A percentile compares a stretch with the other conserved stretches of the same genome.
Conservation (phyloP, 441 rosid species). For the Pelargonium cotyledonis region DNA sequence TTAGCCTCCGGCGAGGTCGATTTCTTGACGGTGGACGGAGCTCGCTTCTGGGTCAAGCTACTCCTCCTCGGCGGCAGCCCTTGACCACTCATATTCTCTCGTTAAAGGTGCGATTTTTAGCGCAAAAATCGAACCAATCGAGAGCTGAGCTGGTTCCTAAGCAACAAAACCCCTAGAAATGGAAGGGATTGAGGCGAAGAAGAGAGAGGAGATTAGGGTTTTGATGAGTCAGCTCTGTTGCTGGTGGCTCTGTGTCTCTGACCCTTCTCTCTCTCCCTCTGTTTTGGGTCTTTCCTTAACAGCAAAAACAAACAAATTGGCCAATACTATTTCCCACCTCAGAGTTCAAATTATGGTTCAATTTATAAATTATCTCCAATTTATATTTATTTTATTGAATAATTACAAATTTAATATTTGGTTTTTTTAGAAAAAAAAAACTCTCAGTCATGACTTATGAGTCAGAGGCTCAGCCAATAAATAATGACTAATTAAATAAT, state of each 20-base stretch:
- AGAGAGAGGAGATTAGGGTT: background rate
- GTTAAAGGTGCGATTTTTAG: background rate
- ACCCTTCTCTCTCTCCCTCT: background rate
- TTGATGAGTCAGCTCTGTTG: background rate
- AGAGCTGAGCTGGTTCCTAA: background rate
- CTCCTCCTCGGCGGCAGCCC: slow-evolving; percentile 38
- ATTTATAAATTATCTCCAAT: background rate
- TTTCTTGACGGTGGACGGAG: slow-evolving; percentile 43
- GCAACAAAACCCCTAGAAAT: background rate
- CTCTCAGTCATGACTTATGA: too few relatives aligned
- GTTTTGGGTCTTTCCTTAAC: background rate
- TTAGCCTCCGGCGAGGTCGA: slow-evolving; percentile 36
- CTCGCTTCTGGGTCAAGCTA: slow-evolving; percentile 37
- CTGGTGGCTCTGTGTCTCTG: background rate
- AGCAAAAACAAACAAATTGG: background rate
- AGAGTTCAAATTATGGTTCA: background rate
- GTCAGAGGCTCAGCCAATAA: too few relatives aligned
- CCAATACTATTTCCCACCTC: background rate
- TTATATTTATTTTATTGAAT: background rate
- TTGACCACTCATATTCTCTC: slow-evolving; percentile 48
- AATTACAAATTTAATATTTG: background rate
- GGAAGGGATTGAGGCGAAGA: background rate
- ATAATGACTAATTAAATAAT: too few relatives aligned
- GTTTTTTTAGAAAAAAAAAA: too few relatives aligned
- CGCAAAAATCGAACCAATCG: background rate